phyloP scores from a whole-genome alignment of 208 protist species.

The Lotmaria passim region DNA sequence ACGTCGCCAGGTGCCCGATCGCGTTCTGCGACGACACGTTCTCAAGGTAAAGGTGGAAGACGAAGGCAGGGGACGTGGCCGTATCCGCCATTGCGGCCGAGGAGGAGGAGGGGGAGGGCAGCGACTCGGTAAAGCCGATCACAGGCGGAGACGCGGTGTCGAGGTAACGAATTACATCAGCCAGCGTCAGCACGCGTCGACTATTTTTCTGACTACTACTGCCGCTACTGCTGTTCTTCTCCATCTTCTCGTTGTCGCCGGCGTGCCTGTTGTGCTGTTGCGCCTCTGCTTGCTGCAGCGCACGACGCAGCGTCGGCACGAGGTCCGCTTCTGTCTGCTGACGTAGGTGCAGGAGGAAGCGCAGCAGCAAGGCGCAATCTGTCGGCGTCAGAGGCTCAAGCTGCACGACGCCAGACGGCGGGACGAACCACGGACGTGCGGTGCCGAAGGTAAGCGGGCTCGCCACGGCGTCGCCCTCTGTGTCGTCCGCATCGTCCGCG shows the following conservation, averaged over 20 bases:
- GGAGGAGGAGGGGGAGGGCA: slow-evolving; percentile 23
- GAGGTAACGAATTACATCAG: slow-evolving; percentile 67
- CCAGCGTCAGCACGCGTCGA: slow-evolving; percentile 38
- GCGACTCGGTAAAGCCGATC: slow-evolving; percentile 68
- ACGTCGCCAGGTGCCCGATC: slow-evolving; percentile 67
- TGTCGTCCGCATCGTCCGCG: slow-evolving; percentile 21
- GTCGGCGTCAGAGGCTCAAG: slow-evolving; percentile 47
- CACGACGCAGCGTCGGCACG: slow-evolving; percentile 35
- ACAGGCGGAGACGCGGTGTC: slow-evolving; percentile 74
- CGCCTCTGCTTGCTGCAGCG: slow-evolving; percentile 27
- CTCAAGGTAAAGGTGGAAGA: slow-evolving; percentile 84
- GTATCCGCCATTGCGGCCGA: neutral
- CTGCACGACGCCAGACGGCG: slow-evolving; percentile 49
- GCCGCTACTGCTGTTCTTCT: neutral
- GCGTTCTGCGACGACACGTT: slow-evolving; percentile 86
- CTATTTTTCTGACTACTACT: neutral
- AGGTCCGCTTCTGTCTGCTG: slow-evolving; percentile 50
- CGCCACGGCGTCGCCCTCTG: slow-evolving; percentile 2
- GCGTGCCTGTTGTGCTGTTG: neutral
- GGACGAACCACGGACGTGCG: slow-evolving; percentile 68
- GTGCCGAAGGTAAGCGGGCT: slow-evolving; percentile 16
- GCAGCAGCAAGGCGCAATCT: slow-evolving; percentile 57
- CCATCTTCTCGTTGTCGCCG: neutral
- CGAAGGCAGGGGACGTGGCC: slow-evolving; percentile 53
- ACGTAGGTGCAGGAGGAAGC: slow-evolving; percentile 68